Base-by-base conservation (phyloP, 805 yeast genomes). In the Wickerhamomyces sydowiorum region DNA sequence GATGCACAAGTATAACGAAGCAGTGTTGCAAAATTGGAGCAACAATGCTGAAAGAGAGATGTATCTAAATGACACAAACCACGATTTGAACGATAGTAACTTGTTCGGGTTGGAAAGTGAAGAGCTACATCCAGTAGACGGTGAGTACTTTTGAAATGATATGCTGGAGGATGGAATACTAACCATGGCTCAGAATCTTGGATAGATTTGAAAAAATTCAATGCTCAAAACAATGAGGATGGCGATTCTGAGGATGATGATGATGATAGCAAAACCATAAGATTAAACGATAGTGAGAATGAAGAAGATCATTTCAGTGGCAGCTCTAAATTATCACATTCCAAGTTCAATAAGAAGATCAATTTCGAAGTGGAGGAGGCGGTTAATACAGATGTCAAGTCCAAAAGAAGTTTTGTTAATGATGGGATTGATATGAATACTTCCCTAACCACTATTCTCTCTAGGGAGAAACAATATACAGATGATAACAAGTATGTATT, bases 371-470 rank as follows among this genome's bases (percentile, higher is more conserved):
- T 23, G 8, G 15, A 10, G 5, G 20, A 29, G 3, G 3, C 18
- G 17, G 13, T 7, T 3, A 29, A 15, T 21, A 7, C 28, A 7
- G 20, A 17, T n/a, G 25, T 14, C 23, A 29, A n/a, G 8, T 17
- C 15, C 17, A 23, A 7, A 12, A 35, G 25, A 23, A 23, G 25
- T 5, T 36, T 31, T 17, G n/a, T n/a, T n/a, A n/a, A 9, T 4
- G 27, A 27, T 37, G 19, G 20, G 2, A 13, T 23, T 17, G 50
- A 44, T 30, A 25, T 49, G 29, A 44, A 42, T 37, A 39, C 52
- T 3, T 49, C 52, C 5, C 36, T 49, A 14, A 49, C 50, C 4
- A 49, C 52, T 4, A 49, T 49, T 2, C 40, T 29, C 33, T 14
- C 47, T 29, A 10, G 27, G 28, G 33, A 42, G 33, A 18, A 29